Conservation (phyloP, 2,329 filamentous ascomycete species). For the Fusarium algeriense region DNA sequence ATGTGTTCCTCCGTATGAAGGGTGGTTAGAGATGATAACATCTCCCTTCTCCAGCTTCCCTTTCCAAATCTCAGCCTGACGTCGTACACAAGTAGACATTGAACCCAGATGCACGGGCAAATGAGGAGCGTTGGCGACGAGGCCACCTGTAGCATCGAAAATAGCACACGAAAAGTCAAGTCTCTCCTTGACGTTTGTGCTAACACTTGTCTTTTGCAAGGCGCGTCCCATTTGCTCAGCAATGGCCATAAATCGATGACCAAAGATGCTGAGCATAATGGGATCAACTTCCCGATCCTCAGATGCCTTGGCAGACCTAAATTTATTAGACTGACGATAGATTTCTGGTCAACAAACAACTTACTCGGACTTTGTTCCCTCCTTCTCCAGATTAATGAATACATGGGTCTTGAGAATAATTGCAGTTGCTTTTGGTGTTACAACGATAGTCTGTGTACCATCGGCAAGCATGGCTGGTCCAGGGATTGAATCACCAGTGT, state of each 20-base stretch:
- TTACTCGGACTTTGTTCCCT: constrained; percentile 55
- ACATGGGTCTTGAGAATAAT: constrained; percentile 88
- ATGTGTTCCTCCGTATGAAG: constrained; percentile 86
- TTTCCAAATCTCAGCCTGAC: constrained; percentile 83
- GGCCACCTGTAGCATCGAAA: constrained; percentile 79
- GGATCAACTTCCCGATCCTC: constrained; percentile 71
- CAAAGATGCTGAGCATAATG: constrained; percentile 83
- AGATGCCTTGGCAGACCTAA: constrained; percentile 39
- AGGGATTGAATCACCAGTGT: constrained; percentile 76
- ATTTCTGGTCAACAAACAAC: constrained; percentile 6
- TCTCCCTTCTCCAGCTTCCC: constrained; percentile 82
- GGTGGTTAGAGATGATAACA: constrained; percentile 86
- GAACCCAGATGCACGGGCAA: constrained; percentile 84
- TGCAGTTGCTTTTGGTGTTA: constrained; percentile 82
- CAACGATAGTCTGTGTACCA: constrained; percentile 90
- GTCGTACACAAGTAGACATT: constrained; percentile 84
- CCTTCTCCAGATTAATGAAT: constrained; percentile 82
- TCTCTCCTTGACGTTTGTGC: constrained; percentile 84
- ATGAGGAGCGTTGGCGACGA: constrained; percentile 85
- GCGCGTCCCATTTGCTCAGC: constrained; percentile 87
- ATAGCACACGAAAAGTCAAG: constrained; percentile 86
- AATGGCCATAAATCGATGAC: constrained; percentile 87
- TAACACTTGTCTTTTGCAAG: constrained; percentile 83
- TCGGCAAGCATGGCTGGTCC: constrained; percentile 91
- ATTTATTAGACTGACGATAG: not conserved